Conservation (phyloP, 2,329 filamentous ascomycete species). For the Fusarium algeriense region DNA sequence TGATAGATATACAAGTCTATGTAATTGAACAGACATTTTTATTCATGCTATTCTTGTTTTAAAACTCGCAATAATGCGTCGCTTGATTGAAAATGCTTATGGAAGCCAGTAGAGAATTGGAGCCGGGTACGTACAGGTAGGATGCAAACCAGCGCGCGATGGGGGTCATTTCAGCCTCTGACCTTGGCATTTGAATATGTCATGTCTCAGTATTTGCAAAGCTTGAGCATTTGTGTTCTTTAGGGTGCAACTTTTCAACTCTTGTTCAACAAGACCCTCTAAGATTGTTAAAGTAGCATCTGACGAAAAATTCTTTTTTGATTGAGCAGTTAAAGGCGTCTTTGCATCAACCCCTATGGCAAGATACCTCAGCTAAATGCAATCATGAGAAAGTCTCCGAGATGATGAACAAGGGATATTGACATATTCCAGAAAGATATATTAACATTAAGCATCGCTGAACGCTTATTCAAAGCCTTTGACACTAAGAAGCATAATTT, state of each 20-base stretch:
- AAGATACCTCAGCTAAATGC: background rate
- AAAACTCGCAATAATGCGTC: background rate
- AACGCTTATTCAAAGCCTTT: background rate
- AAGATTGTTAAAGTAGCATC: background rate
- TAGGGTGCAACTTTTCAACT: background rate
- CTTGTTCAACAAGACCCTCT: background rate
- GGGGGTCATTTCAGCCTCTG: background rate
- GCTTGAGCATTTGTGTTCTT: background rate
- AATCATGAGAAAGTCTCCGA: conserved; percentile 12
- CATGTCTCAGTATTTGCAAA: background rate
- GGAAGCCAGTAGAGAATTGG: background rate
- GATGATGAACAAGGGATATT: background rate
- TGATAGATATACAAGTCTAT: conserved; percentile 35
- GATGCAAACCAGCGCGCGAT: background rate
- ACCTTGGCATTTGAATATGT: background rate
- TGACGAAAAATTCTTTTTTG: no score
- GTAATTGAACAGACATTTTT: conserved; percentile 31
- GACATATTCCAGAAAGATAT: background rate
- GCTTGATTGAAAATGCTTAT: background rate
- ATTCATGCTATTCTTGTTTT: background rate
- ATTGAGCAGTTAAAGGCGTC: background rate
- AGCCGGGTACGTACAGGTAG: background rate
- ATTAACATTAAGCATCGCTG: background rate
- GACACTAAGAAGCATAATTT: background rate
- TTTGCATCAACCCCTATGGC: background rate